Evolutionary conservation across 257 asterid species (phyloP).

Genomic region (Solanum bulbocastanum): DNA sequence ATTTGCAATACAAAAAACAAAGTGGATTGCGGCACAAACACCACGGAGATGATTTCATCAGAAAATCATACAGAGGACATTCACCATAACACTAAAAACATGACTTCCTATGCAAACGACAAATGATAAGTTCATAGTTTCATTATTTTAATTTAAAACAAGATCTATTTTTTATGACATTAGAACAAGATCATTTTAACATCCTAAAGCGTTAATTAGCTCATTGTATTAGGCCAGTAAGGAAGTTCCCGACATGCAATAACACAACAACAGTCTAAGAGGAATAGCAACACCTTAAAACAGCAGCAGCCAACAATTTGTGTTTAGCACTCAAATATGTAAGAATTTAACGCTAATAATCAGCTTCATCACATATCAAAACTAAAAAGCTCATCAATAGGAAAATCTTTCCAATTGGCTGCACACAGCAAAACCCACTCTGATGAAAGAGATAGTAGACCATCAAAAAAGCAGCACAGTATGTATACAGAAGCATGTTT

Average conservation of each 20-base stretch:
- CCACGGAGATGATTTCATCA: background rate
- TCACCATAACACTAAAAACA: background rate
- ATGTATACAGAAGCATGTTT: background rate
- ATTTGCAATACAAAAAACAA: background rate
- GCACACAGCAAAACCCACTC: background rate
- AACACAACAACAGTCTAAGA: background rate
- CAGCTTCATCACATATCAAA: background rate
- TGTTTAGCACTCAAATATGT: background rate
- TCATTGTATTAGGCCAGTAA: background rate
- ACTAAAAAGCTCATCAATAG: background rate
- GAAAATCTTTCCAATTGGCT: background rate
- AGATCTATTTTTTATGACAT: background rate
- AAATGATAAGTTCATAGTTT: background rate
- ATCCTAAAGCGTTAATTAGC: background rate
- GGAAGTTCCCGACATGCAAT: background rate
- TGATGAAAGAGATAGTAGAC: background rate
- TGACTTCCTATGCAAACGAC: background rate
- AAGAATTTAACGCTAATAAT: background rate
- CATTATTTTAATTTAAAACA: background rate
- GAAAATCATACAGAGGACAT: background rate
- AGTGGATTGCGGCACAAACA: background rate
- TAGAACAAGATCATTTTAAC: background rate
- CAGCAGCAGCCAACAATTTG: background rate
- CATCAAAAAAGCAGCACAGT: background rate
- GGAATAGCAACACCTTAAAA: background rate